A percentile compares a stretch with the other conserved stretches of the same genome.
Evolutionary conservation across 2,329 filamentous ascomycete species (phyloP).

Genomic region (Colletotrichum lupini): DNA sequence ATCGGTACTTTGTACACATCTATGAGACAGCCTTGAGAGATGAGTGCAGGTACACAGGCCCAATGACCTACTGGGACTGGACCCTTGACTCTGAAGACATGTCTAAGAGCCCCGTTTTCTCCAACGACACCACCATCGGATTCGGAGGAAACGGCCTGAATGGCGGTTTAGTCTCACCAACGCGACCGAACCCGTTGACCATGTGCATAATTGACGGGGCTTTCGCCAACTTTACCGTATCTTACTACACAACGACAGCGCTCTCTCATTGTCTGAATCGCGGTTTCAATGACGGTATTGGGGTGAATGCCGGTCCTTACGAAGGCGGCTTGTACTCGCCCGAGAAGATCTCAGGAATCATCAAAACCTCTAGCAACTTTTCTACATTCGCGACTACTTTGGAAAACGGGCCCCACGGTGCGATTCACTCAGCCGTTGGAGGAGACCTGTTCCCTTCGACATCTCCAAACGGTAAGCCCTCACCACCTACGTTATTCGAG

Average conservation of each 20-base stretch:
- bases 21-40: conserved; percentile 43
- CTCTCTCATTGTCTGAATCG: conserved; percentile 42
- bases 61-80: conserved; percentile 49
- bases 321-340: conserved; percentile 11
- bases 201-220: conserved; percentile 38
- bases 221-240: conserved; percentile 38
- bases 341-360: conserved; percentile 29
- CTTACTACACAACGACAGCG: conserved; percentile 31
- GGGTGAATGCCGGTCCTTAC: conserved; percentile 12
- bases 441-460: conserved; percentile 44
- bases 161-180: neutral
- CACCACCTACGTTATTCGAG: neutral
- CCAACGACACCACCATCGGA: conserved; percentile 35
- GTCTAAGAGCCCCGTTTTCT: conserved; percentile 39
- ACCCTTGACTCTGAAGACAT: conserved; percentile 43
- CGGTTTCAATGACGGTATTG: conserved; percentile 36
- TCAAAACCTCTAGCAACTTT: conserved; percentile 31
- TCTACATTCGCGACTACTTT: conserved; percentile 31
- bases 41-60: conserved; percentile 40
- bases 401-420: conserved; percentile 42
- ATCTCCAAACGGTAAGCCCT: conserved; percentile 38
- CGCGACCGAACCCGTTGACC: conserved; percentile 18
- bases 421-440: conserved; percentile 39
- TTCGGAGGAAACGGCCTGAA: conserved; percentile 45
- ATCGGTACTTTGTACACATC: conserved; percentile 46